Evolutionary conservation across 2,329 filamentous ascomycete genomes (phyloP), one percentile per base, ranked within the genome.

Genomic region (Hypocrella siamensis): DNA sequence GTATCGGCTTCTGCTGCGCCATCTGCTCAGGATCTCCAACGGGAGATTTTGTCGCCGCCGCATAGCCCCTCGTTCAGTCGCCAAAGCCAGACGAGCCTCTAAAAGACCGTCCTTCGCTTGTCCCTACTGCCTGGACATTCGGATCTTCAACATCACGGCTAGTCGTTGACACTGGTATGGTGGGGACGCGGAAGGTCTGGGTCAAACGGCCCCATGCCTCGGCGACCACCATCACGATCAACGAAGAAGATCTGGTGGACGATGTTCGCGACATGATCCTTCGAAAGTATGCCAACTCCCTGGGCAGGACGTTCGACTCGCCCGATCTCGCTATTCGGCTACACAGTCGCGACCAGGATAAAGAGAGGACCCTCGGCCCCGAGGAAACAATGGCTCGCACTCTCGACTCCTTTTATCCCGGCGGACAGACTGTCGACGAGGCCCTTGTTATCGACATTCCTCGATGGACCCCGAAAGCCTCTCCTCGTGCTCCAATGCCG

Each of bases 261-360:
- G 88, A 94, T 56, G 78, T 93, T 38, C 79, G 88, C 44, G 90
- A 94, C 44, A 74, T 84, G 64, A 90, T 96, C 35, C 61, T 96
- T 44, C 75, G 74, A 47, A 96, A 96, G 61, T 98, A 96, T 54
- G 75, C 76, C 44, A 96, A 98, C 56, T 92, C 85, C 11, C 65
- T 98, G 17, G 88, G 88, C 31, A 76, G 76, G 44, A 80, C 70
- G 32, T 94, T 86, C 53, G 90, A 98, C 57, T 70, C 90, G 9
- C 90, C 90, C 10, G 90, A 98, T 53, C 70, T 98, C 35, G 75
- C 71, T 9, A 64, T 96, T 40, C 75, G 80, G 40, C 80, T 96
- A 42, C 52, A 67, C 12, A 72, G 80, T n/a, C 70, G 84, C 34
- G 78, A 84, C 44, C 56, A 67, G 49, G 56, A 60, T 38, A 61